Conservation (phyloP, 2,329 filamentous ascomycete genomes). For the Penicillium corylophilum region DNA sequence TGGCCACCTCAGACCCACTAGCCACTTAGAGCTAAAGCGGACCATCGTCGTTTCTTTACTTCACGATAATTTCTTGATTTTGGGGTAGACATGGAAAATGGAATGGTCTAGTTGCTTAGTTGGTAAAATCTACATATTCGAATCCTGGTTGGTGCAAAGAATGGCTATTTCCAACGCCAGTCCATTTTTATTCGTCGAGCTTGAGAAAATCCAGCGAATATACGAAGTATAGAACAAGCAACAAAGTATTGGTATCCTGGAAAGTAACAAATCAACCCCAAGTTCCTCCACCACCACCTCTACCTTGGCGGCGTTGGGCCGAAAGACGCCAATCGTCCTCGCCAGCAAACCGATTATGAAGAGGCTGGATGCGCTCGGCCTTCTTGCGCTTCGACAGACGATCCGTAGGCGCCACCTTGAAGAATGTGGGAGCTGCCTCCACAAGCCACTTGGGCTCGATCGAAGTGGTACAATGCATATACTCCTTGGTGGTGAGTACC, state of each 20-base stretch:
- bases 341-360: slow-evolving; percentile 88
- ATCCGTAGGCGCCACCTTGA: slow-evolving; percentile 91
- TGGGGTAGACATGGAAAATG: no score
- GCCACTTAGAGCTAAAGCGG: slow-evolving; percentile 1
- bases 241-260: slow-evolving; percentile 2
- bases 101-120: no score
- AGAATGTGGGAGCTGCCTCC: slow-evolving; percentile 96
- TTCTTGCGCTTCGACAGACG: slow-evolving; percentile 85
- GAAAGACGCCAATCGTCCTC: slow-evolving; percentile 95
- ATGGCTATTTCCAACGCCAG: neutral
- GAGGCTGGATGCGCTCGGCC: slow-evolving; percentile 88
- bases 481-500: slow-evolving; percentile 71
- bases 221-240: slow-evolving; percentile 1
- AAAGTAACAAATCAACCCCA: slow-evolving; percentile 60
- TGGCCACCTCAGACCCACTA: slow-evolving; percentile 13
- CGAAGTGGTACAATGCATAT: slow-evolving; percentile 90
- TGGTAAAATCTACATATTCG: neutral
- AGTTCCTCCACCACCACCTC: slow-evolving; percentile 85
- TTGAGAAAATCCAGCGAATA: neutral
- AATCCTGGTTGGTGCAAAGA: neutral
- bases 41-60: neutral
- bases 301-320: slow-evolving; percentile 79
- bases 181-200: neutral
- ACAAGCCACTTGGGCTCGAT: slow-evolving; percentile 96
- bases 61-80: neutral